Conservation (phyloP, 2,329 filamentous ascomycete genomes). For the Xylariaceae sp. region DNA sequence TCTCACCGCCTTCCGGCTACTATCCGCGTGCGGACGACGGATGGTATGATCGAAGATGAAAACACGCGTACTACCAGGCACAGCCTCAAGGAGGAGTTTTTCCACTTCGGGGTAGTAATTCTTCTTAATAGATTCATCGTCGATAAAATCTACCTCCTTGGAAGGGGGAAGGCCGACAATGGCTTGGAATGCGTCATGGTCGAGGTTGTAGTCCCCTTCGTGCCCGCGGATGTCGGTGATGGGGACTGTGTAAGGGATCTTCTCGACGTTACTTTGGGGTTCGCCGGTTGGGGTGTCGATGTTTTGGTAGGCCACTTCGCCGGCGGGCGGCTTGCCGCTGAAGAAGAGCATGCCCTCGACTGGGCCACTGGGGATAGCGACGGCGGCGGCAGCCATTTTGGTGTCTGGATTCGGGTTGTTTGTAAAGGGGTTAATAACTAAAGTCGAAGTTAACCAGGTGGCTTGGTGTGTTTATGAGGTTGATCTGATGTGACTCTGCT, state of each 20-base stretch:
- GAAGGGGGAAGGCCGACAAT: slow-evolving; percentile 53
- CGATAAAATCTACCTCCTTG: slow-evolving; percentile 54
- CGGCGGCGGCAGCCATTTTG: slow-evolving; percentile 38
- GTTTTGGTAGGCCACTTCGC: slow-evolving; percentile 57
- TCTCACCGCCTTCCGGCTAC: slow-evolving; percentile 62
- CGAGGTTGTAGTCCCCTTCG: slow-evolving; percentile 61
- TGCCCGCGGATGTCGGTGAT: slow-evolving; percentile 70
- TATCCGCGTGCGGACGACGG: slow-evolving; percentile 55
- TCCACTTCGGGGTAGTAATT: slow-evolving; percentile 86
- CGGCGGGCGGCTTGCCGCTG: slow-evolving; percentile 56
- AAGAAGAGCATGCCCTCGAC: slow-evolving; percentile 61
- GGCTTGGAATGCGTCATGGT: slow-evolving; percentile 69
- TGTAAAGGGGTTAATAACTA: background rate
- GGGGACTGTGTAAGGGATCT: slow-evolving; percentile 43
- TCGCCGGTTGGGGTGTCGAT: slow-evolving; percentile 57
- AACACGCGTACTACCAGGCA: slow-evolving; percentile 61
- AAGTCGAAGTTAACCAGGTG: too few species aligned
- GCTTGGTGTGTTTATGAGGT: too few species aligned
- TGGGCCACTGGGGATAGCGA: slow-evolving; percentile 50
- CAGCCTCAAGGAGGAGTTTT: slow-evolving; percentile 57
- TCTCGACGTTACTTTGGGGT: slow-evolving; percentile 60
- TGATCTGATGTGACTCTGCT: too few species aligned
- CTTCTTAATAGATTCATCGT: slow-evolving; percentile 61
- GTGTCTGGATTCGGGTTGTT: slow-evolving; percentile 1
- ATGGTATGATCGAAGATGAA: slow-evolving; percentile 86